Percentiles rank a stretch among this genome's conserved stretches.
phyloP scores from a whole-genome alignment of 1,284 basidiomycete species.

The Cryptococcus maquisensis region DNA sequence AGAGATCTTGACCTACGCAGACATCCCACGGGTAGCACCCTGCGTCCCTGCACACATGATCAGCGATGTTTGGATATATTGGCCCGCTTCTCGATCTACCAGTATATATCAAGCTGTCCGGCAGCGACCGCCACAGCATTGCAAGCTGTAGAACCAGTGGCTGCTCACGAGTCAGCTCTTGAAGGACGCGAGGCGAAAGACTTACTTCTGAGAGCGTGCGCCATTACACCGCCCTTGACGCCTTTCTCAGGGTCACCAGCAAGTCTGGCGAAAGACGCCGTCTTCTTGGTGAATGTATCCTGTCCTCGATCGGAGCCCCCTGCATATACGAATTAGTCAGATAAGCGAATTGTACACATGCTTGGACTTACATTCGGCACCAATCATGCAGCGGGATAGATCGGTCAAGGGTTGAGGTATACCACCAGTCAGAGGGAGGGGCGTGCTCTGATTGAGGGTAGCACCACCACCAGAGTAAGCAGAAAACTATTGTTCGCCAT shows the following conservation, averaged over 20 bases:
- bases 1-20: conserved; percentile 54
- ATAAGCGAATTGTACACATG: conserved; percentile 4
- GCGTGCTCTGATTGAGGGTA: conserved; percentile 60
- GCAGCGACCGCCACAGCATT: conserved; percentile 78
- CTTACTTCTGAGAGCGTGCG: conserved; percentile 67
- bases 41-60: conserved; percentile 46
- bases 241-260: conserved; percentile 67
- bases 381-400: conserved; percentile 75
- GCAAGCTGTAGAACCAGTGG: conserved; percentile 72
- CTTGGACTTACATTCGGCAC: conserved; percentile 61
- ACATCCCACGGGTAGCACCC: conserved; percentile 69
- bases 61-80: not conserved
- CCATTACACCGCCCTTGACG: conserved; percentile 77
- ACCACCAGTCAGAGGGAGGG: conserved; percentile 69
- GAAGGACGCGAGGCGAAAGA: not conserved
- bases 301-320: conserved; percentile 77
- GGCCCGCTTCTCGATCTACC: conserved; percentile 52
- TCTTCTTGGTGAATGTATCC: conserved; percentile 61
- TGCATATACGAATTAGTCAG: conserved; percentile 5
- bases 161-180: conserved; percentile 7
- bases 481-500: conserved; percentile 59
- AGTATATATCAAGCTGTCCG: conserved; percentile 67
- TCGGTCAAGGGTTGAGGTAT: conserved; percentile 65
- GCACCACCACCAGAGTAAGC: conserved; percentile 75
- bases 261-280: conserved; percentile 65